A percentile compares a stretch with the other conserved stretches of the same genome.
These are phyloP conservation scores for Lepidium didymum DNA, from an alignment of 345 rosid species.

Conservation along the genomic window DNA sequence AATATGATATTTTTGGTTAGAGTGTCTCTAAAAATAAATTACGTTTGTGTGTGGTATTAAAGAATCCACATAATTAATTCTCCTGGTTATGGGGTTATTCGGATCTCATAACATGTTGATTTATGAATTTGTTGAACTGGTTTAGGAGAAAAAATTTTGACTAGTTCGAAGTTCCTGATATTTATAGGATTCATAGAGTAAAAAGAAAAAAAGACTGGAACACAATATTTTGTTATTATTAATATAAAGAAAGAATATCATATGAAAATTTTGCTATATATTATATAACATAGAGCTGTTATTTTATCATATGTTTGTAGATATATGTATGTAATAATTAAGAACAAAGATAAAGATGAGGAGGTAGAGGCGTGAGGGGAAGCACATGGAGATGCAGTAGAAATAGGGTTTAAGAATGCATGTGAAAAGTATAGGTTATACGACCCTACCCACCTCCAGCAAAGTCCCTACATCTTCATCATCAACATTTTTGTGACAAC, in stretches of 20 bases:
- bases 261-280: neutral
- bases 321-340: neutral
- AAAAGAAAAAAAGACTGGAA: too few species aligned
- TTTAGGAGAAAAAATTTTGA: too few species aligned
- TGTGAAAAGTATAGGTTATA: conserved; percentile 29
- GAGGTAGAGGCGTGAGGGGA: conserved; percentile 26
- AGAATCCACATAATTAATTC: too few species aligned
- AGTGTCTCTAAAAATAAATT: too few species aligned
- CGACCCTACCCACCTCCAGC: conserved; percentile 19
- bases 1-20: too few species aligned
- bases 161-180: too few species aligned
- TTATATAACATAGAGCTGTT: neutral
- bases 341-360: neutral
- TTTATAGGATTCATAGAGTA: too few species aligned
- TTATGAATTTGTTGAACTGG: too few species aligned
- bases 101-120: too few species aligned
- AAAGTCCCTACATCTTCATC: conserved; percentile 23
- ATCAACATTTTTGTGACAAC: conserved; percentile 27
- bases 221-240: too few species aligned
- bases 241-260: neutral
- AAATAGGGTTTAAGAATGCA: conserved; percentile 34
- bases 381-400: conserved; percentile 35
- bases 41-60: too few species aligned
- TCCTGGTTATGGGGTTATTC: too few species aligned
- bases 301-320: neutral